Evolutionary conservation across 2,329 filamentous ascomycete species (phyloP).

Genomic region (Fusarium concolor): DNA sequence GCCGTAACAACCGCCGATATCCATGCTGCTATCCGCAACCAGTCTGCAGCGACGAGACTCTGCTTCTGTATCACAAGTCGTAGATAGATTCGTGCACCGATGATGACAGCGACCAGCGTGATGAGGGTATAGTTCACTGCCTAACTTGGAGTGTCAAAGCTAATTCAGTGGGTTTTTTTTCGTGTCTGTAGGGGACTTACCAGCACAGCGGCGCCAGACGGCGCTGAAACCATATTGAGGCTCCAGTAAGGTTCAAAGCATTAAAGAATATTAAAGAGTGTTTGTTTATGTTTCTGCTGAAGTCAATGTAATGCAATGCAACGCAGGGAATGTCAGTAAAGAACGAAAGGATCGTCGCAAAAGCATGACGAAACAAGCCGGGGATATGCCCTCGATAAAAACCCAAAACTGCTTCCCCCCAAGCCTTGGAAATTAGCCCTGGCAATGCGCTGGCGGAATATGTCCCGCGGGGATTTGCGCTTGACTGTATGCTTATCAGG

Average conservation of each 20-base stretch:
- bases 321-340: not conserved
- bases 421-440: not conserved
- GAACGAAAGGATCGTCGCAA: not conserved
- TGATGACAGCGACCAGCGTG: not conserved
- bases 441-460: not conserved
- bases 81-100: constrained; percentile 30
- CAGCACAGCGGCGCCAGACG: constrained; percentile 20
- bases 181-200: not conserved
- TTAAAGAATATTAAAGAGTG: not conserved
- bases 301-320: not conserved
- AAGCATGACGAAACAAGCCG: not conserved
- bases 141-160: not conserved
- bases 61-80: constrained; percentile 31
- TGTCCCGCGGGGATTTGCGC: not conserved
- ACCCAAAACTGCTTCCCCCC: not conserved
- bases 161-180: not conserved
- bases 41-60: constrained; percentile 16
- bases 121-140: constrained; percentile 5
- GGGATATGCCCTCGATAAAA: not conserved
- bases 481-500: constrained; percentile 11
- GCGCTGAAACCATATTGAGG: constrained; percentile 11
- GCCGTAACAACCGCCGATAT: constrained; percentile 6
- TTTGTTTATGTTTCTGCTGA: not conserved
- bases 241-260: not conserved
- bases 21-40: constrained; percentile 22